phyloP scores from a whole-genome alignment of 2,329 filamentous ascomycete genomes.

The Kalaharituber pfeilii region DNA sequence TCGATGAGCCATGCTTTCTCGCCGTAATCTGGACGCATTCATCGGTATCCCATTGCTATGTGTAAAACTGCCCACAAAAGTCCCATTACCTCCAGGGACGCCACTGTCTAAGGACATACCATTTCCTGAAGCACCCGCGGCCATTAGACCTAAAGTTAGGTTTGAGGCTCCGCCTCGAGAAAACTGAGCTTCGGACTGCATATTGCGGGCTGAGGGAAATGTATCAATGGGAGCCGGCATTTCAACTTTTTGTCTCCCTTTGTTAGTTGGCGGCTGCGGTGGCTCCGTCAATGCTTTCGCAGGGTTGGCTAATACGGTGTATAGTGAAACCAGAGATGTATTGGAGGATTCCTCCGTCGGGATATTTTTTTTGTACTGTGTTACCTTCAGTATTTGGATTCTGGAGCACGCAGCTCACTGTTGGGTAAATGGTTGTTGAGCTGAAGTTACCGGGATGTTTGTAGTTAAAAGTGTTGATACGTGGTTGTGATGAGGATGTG shows the following conservation, averaged over 20 bases:
- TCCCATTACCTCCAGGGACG: slow-evolving; percentile 9
- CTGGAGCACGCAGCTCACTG: background rate
- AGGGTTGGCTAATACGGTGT: too few species aligned
- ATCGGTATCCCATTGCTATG: slow-evolving; percentile 18
- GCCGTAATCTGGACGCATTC: slow-evolving; percentile 14
- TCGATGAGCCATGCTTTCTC: slow-evolving; percentile 20
- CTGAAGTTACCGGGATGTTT: background rate
- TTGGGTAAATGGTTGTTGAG: background rate
- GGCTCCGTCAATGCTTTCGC: too few species aligned
- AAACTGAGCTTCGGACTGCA: slow-evolving; percentile 6
- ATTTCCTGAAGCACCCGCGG: slow-evolving; percentile 17
- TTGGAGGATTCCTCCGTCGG: background rate
- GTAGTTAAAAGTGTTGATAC: background rate
- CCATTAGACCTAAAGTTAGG: slow-evolving; percentile 16
- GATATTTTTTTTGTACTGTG: background rate
- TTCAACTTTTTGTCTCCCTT: slow-evolving; percentile 1
- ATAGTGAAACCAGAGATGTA: too few species aligned
- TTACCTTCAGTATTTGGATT: too few species aligned
- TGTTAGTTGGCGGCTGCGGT: too few species aligned
- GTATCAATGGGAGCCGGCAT: slow-evolving; percentile 19
- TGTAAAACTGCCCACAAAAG: slow-evolving; percentile 12
- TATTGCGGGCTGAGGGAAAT: background rate
- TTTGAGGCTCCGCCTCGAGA: slow-evolving; percentile 10
- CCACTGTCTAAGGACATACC: slow-evolving; percentile 6
- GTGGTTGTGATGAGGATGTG: slow-evolving; percentile 1